These are phyloP conservation scores for Eugenia klotzschiana DNA, from an alignment of 441 rosid genomes.

Conservation along the genomic window DNA sequence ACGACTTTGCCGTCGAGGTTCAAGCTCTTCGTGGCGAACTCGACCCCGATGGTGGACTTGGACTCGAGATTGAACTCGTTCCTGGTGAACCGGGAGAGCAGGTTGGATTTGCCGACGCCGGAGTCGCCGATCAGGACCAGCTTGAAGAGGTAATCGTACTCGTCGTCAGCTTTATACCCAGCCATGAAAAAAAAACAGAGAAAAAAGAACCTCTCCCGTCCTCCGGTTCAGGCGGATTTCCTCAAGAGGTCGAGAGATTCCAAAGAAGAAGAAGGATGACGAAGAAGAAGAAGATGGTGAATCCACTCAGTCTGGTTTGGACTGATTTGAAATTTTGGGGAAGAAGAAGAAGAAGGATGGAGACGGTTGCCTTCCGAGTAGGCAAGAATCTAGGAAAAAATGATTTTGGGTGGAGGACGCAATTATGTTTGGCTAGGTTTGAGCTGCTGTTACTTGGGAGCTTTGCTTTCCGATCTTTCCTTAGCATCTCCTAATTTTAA, in stretches of 20 bases:
- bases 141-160: slow-evolving; percentile 52
- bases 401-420: background rate
- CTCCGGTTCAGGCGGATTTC: background rate
- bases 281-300: background rate
- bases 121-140: slow-evolving; percentile 49
- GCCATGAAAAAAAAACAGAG: slow-evolving; percentile 11
- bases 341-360: background rate
- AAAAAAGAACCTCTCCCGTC: background rate
- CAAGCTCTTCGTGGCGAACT: slow-evolving; percentile 42
- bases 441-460: background rate
- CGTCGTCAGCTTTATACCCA: slow-evolving; percentile 33
- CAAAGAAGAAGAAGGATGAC: too few relatives aligned
- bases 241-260: background rate
- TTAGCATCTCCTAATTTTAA: background rate
- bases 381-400: background rate
- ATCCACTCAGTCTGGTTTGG: background rate
- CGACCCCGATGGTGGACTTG: slow-evolving; percentile 58
- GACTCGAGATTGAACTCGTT: slow-evolving; percentile 52
- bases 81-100: slow-evolving; percentile 36
- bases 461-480: background rate
- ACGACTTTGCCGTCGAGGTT: slow-evolving; percentile 32
- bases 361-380: background rate
- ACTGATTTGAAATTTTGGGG: background rate
- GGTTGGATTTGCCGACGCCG: slow-evolving; percentile 48
- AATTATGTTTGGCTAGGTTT: background rate